phyloP scores from a whole-genome alignment of 2,329 filamentous ascomycete genomes.

The Escovopsis sp. region DNA sequence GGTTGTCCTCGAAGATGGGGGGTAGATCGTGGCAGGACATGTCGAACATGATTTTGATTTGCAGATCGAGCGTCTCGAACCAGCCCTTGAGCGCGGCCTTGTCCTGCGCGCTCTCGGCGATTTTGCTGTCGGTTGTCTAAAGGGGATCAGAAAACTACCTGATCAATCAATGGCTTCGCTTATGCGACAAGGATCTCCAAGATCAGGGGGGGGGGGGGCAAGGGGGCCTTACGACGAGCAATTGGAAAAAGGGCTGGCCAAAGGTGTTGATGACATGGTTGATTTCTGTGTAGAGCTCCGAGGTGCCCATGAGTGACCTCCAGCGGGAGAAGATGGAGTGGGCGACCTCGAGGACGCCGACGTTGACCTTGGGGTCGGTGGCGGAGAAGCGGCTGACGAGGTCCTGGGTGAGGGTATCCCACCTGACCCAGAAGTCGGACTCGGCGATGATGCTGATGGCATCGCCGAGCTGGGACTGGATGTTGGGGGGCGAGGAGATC shows the following conservation, averaged over 20 bases:
- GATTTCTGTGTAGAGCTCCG: slow-evolving; percentile 87
- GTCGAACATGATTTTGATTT: slow-evolving; percentile 88
- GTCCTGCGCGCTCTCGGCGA: slow-evolving; percentile 62
- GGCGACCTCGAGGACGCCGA: slow-evolving; percentile 88
- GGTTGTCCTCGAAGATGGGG: slow-evolving; percentile 82
- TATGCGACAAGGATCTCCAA: too few relatives aligned
- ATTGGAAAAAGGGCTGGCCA: slow-evolving; percentile 63
- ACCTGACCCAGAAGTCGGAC: slow-evolving; percentile 90
- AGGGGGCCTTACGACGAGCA: slow-evolving; percentile 48
- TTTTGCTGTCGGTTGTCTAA: slow-evolving; percentile 51
- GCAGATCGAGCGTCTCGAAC: slow-evolving; percentile 73
- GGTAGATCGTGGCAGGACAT: slow-evolving; percentile 95
- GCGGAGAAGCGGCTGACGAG: slow-evolving; percentile 75
- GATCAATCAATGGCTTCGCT: too few relatives aligned
- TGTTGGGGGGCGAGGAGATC: slow-evolving; percentile 74
- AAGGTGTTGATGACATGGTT: slow-evolving; percentile 87
- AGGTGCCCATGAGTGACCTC: slow-evolving; percentile 84
- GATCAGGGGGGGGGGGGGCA: background rate
- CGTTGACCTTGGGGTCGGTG: slow-evolving; percentile 71
- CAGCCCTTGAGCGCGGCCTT: slow-evolving; percentile 59
- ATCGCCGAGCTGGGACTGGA: slow-evolving; percentile 89
- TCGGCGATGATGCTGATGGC: slow-evolving; percentile 95
- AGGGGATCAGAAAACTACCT: too few relatives aligned
- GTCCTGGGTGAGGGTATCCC: slow-evolving; percentile 93
- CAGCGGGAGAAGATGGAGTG: slow-evolving; percentile 96